Conservation (phyloP, 2,329 filamentous ascomycete genomes). For the Aspergillus quadricinctus region DNA sequence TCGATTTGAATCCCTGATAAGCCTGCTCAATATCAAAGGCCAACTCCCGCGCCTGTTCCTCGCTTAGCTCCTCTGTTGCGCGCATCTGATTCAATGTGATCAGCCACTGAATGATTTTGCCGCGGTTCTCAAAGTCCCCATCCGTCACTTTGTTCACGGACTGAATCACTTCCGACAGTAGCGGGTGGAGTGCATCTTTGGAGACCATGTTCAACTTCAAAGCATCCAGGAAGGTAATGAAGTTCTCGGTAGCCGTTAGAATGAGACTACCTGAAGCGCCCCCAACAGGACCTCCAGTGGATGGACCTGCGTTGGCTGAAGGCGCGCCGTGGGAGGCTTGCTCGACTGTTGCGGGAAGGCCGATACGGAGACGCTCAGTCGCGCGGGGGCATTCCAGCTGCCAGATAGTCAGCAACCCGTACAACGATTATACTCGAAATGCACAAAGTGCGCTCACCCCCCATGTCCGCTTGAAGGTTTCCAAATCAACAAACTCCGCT, state of each 20-base stretch:
- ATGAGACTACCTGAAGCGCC: constrained; percentile 63
- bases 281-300: constrained; percentile 23
- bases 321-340: constrained; percentile 51
- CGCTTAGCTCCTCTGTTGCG: constrained; percentile 81
- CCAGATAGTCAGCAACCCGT: constrained; percentile 8
- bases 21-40: constrained; percentile 92
- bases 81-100: constrained; percentile 98
- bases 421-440: background rate
- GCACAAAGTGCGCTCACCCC: constrained; percentile 62
- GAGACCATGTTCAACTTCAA: constrained; percentile 86
- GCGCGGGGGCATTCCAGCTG: constrained; percentile 93
- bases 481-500: constrained; percentile 79
- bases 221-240: constrained; percentile 96
- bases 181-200: constrained; percentile 92
- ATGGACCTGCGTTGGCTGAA: constrained; percentile 35
- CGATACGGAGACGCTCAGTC: constrained; percentile 85
- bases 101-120: constrained; percentile 97
- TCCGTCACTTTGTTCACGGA: constrained; percentile 96
- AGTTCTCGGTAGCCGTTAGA: constrained; percentile 89
- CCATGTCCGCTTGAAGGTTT: constrained; percentile 89
- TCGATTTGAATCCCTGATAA: constrained; percentile 88
- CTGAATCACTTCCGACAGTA: constrained; percentile 93
- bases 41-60: constrained; percentile 82
- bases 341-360: constrained; percentile 79
- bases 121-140: constrained; percentile 87